These are phyloP conservation scores for Trichoderma asperellum DNA, from an alignment of 2,329 filamentous ascomycete species.

Conservation along the genomic window DNA sequence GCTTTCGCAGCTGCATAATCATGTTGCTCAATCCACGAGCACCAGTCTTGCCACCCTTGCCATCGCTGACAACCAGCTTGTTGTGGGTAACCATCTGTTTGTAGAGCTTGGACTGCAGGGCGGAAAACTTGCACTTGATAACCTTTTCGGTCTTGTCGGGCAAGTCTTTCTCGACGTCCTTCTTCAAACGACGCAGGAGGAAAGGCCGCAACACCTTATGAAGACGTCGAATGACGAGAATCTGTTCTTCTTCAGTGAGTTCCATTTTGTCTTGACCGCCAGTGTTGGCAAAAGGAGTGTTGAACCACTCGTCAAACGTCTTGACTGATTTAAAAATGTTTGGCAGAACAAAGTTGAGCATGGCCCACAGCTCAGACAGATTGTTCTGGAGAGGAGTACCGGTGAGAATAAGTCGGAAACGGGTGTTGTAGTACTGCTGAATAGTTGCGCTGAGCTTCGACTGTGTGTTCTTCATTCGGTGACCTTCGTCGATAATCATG, in stretches of 20 bases:
- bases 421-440: constrained; percentile 90
- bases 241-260: constrained; percentile 97
- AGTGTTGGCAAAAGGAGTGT: constrained; percentile 97
- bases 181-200: constrained; percentile 97
- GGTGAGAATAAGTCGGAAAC: constrained; percentile 94
- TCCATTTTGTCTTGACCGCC: constrained; percentile 99
- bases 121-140: constrained; percentile 98
- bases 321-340: constrained; percentile 99
- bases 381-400: constrained; percentile 98
- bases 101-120: constrained; percentile 90
- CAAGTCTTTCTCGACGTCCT: constrained; percentile 98
- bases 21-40: constrained; percentile 97
- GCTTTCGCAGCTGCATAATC: constrained; percentile 98
- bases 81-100: constrained; percentile 97
- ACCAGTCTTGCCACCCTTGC: constrained; percentile 91
- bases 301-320: constrained; percentile 99
- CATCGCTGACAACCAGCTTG: constrained; percentile 90
- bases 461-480: constrained; percentile 98
- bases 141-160: constrained; percentile 99
- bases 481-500: constrained; percentile 99
- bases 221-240: constrained; percentile 95
- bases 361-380: constrained; percentile 90
- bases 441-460: constrained; percentile 96
- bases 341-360: constrained; percentile 97
- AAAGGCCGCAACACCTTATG: constrained; percentile 98